Conservation (phyloP, 345 rosid species). For the Nasturtium officinale region DNA sequence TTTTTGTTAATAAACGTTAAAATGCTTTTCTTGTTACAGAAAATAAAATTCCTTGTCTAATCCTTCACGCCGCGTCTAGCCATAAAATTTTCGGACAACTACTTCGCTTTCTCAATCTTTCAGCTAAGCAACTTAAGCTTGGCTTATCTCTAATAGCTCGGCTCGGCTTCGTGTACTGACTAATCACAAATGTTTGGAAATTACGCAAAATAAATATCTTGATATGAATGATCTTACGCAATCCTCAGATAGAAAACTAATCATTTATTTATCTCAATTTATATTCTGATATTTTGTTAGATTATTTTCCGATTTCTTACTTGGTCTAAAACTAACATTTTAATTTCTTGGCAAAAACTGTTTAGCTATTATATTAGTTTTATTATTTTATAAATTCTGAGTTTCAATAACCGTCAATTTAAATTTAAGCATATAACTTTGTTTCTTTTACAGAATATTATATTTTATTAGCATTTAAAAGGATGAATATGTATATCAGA, state of each 20-base stretch:
- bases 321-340: too few relatives aligned
- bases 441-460: background rate
- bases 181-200: constrained; percentile 9
- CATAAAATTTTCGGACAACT: constrained; percentile 24
- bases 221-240: background rate
- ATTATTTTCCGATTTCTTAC: background rate
- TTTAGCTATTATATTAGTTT: background rate
- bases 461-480: background rate
- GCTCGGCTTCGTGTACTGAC: constrained; percentile 18
- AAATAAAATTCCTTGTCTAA: constrained; percentile 39
- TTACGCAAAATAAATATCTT: background rate
- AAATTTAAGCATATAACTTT: too few relatives aligned
- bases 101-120: constrained; percentile 37
- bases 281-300: background rate
- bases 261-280: background rate
- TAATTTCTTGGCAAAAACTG: background rate
- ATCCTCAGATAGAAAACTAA: background rate
- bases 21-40: constrained; percentile 26
- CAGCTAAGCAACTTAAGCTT: constrained; percentile 1
- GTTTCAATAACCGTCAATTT: background rate
- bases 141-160: background rate
- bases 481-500: background rate
- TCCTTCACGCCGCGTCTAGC: constrained; percentile 49
- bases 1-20: constrained; percentile 21
- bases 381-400: background rate